Evolutionary conservation across 2,329 filamentous ascomycete genomes (phyloP).

Genomic region (Ilyonectria sp.): DNA sequence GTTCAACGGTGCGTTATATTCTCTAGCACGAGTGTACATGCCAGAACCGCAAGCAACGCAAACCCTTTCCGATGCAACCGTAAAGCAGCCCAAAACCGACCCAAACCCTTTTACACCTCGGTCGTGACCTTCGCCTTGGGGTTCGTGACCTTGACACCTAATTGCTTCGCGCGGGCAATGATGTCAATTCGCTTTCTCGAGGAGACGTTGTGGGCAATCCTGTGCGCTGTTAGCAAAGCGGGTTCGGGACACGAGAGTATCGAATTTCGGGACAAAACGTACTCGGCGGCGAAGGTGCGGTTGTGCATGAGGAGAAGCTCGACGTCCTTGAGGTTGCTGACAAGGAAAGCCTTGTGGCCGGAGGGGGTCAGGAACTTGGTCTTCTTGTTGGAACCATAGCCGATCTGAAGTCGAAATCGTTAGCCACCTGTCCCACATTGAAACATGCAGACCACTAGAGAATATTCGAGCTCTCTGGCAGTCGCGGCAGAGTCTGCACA

Average conservation of each 20-base stretch:
- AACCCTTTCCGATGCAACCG: constrained; percentile 51
- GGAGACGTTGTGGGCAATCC: constrained; percentile 98
- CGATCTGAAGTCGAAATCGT: constrained; percentile 76
- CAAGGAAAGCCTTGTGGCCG: constrained; percentile 99
- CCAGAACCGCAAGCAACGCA: constrained; percentile 51
- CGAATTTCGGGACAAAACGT: constrained; percentile 61
- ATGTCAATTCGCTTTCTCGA: constrained; percentile 99
- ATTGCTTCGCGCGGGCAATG: constrained; percentile 95
- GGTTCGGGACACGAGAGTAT: neutral
- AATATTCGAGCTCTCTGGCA: constrained; percentile 15
- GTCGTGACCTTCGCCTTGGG: constrained; percentile 98
- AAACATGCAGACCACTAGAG: constrained; percentile 3
- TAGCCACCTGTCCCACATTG: constrained; percentile 29
- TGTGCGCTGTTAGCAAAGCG: constrained; percentile 57
- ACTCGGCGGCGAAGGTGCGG: constrained; percentile 99
- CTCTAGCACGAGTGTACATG: constrained; percentile 50
- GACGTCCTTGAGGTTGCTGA: constrained; percentile 96
- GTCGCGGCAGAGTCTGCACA: constrained; percentile 57
- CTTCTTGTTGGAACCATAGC: constrained; percentile 99
- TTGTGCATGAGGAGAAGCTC: constrained; percentile 99
- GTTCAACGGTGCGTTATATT: constrained; percentile 51
- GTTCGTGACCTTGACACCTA: constrained; percentile 99
- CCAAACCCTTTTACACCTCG: constrained; percentile 76
- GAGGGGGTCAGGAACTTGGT: constrained; percentile 99
- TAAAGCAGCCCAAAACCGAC: constrained; percentile 51